These are phyloP conservation scores for Citeromyces matritensis DNA, from an alignment of 805 yeast genomes.

Conservation along the genomic window DNA sequence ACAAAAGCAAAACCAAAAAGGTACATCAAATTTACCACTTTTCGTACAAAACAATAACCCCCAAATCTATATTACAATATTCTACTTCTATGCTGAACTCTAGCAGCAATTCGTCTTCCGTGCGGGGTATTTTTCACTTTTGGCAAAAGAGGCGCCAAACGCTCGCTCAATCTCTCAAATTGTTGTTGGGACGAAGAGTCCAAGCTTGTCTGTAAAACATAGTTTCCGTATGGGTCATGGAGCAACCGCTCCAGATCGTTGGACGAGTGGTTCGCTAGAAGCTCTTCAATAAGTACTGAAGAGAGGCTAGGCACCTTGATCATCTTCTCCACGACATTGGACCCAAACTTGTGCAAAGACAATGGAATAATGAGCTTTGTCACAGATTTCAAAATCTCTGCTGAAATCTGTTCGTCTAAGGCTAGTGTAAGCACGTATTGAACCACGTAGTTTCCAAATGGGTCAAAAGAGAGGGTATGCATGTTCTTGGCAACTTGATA, in stretches of 20 bases:
- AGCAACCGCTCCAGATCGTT: constrained; percentile 12
- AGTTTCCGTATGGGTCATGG: constrained; percentile 46
- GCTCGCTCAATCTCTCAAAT: constrained; percentile 36
- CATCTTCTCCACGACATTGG: constrained; percentile 44
- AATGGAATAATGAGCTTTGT: constrained; percentile 12
- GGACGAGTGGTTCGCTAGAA: constrained; percentile 16
- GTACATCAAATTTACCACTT: too few species aligned
- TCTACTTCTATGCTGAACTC: constrained; percentile 13
- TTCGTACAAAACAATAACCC: too few species aligned
- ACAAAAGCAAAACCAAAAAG: too few species aligned
- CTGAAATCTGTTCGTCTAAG: constrained; percentile 3
- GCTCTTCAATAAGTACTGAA: constrained; percentile 24
- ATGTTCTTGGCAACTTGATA: constrained; percentile 55
- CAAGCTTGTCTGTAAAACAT: constrained; percentile 42
- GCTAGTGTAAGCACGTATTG: constrained; percentile 64
- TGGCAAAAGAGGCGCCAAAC: constrained; percentile 61
- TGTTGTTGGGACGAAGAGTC: constrained; percentile 38
- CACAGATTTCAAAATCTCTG: constrained; percentile 3
- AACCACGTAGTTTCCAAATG: constrained; percentile 93
- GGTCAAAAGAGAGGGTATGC: constrained; percentile 65
- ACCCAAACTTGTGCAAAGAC: constrained; percentile 47
- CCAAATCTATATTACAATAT: too few species aligned
- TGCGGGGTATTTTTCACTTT: constrained; percentile 84
- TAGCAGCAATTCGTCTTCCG: constrained; percentile 83
- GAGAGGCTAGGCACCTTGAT: constrained; percentile 30